Base-by-base conservation (phyloP, 2,329 filamentous ascomycete species). In the Pyrenophora teres region DNA sequence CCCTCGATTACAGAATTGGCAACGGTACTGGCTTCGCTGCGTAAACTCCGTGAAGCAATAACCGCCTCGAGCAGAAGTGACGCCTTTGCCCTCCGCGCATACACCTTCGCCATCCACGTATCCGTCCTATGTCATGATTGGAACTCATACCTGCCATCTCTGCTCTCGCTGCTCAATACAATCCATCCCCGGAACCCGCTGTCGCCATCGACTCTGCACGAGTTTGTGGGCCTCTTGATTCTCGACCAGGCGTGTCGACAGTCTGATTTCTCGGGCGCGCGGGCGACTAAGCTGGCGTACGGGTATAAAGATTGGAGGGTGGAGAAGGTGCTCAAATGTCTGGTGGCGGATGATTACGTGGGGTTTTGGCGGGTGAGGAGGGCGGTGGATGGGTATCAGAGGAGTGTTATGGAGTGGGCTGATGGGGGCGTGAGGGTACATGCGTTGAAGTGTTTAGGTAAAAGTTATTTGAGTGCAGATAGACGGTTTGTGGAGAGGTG, bases 21-120 rank as follows among this genome's bases (percentile, higher is more conserved):
- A 2, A 84, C 83, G 16, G 85, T 97, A 45, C 81, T 97, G 46
- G 83, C 89, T 65, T 90, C 93, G 3, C 87, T 97, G 69, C 87
- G 94, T 56, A 97, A 97, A 73, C 83, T 99, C 27, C 86, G 94
- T 50, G 94, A 99, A 77, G 92, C 88, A 19, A 87, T 97, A 40
- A 84, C 96, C 2, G 90, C 90, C 10, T 87, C 89, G 7, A 84
- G 86, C 46, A 85, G 92, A 16, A 78, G 81, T 31, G 89, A 96
- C 68, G 80, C 84, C 45, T 99, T 99, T 74, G 87, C 93, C 1
- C 85, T 89, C n/a, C 87, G 92, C 62, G 90, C 87, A 13, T 96
- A 97, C 75, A 85, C 96, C 56, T 97, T 97, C 79, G 91, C 90
- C 65, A 90, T 96, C 64, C 88, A 92, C 47, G 81, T 92, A 21